Conservation (phyloP, 164 flowering plant genomes). For the Nelumbo lutea region DNA sequence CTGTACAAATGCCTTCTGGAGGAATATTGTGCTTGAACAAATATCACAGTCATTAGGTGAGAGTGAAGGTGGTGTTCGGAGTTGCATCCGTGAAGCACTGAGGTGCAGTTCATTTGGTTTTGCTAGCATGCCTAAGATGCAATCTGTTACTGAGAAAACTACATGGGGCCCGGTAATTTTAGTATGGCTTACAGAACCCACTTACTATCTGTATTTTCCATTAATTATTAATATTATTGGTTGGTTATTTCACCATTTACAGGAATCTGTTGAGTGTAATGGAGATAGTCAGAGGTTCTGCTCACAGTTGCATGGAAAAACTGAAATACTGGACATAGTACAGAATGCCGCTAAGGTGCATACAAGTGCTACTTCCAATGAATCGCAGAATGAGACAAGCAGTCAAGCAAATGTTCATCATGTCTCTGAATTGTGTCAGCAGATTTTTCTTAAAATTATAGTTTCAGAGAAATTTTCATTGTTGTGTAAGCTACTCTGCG, state of each 20-base stretch:
- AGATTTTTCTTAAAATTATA: constrained; percentile 39
- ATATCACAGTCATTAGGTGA: constrained; percentile 30
- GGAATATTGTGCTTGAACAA: constrained; percentile 33
- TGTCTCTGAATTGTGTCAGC: constrained; percentile 38
- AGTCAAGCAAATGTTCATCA: constrained; percentile 14
- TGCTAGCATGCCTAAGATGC: constrained; percentile 1
- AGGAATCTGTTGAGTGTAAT: constrained; percentile 25
- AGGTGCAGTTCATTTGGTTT: constrained; percentile 14
- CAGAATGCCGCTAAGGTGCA: constrained; percentile 12
- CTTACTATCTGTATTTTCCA: not conserved
- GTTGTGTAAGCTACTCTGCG: constrained; percentile 54
- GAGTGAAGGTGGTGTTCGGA: constrained; percentile 34
- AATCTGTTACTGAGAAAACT: constrained; percentile 5
- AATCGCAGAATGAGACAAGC: constrained; percentile 16
- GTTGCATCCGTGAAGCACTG: constrained; percentile 40
- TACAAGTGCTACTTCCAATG: constrained; percentile 13
- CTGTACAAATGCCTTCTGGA: constrained; percentile 26
- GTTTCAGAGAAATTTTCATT: constrained; percentile 55
- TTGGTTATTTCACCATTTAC: constrained; percentile 16
- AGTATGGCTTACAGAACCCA: not conserved
- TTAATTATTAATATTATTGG: constrained; percentile 1
- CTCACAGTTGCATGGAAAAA: constrained; percentile 10
- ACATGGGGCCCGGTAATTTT: constrained; percentile 12
- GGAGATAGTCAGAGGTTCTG: constrained; percentile 9
- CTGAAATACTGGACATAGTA: constrained; percentile 2